Evolutionary conservation across 495 filamentous ascomycete genomes (phyloP).

Genomic region (Penicillium daleae): DNA sequence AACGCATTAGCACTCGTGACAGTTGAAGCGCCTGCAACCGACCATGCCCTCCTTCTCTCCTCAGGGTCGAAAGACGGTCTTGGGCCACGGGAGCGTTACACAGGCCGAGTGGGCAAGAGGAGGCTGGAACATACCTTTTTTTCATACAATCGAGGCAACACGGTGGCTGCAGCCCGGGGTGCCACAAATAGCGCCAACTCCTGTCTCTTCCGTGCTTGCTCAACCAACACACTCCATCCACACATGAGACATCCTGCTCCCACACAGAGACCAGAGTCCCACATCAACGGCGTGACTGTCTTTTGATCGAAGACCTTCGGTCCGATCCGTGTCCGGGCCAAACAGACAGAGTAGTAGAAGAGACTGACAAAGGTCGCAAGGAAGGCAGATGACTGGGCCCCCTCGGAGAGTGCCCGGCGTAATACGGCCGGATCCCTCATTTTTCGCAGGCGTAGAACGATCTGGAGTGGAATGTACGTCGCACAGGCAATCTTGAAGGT

Average conservation of each 20-base stretch:
- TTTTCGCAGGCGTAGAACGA: slow-evolving; percentile 63
- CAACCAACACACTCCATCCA: slow-evolving; percentile 83
- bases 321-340: slow-evolving; percentile 78
- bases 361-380: slow-evolving; percentile 78
- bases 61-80: slow-evolving; percentile 5
- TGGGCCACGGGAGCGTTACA: slow-evolving; percentile 30
- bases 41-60: not conserved
- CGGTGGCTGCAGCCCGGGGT: slow-evolving; percentile 76
- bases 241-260: slow-evolving; percentile 76
- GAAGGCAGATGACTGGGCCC: slow-evolving; percentile 77
- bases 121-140: slow-evolving; percentile 52
- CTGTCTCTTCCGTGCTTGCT: slow-evolving; percentile 67
- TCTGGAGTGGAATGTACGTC: slow-evolving; percentile 81
- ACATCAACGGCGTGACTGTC: slow-evolving; percentile 58
- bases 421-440: slow-evolving; percentile 48
- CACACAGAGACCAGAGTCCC: slow-evolving; percentile 75
- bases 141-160: slow-evolving; percentile 76
- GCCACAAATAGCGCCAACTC: slow-evolving; percentile 87
- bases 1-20: slow-evolving; percentile 31
- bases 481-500: slow-evolving; percentile 76
- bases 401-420: slow-evolving; percentile 58
- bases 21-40: slow-evolving; percentile 12
- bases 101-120: slow-evolving; percentile 19
- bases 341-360: slow-evolving; percentile 89
- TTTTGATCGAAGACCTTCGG: slow-evolving; percentile 64